These are phyloP conservation scores for Colletotrichum sidae DNA, from an alignment of 2,329 filamentous ascomycete genomes.

Conservation along the genomic window DNA sequence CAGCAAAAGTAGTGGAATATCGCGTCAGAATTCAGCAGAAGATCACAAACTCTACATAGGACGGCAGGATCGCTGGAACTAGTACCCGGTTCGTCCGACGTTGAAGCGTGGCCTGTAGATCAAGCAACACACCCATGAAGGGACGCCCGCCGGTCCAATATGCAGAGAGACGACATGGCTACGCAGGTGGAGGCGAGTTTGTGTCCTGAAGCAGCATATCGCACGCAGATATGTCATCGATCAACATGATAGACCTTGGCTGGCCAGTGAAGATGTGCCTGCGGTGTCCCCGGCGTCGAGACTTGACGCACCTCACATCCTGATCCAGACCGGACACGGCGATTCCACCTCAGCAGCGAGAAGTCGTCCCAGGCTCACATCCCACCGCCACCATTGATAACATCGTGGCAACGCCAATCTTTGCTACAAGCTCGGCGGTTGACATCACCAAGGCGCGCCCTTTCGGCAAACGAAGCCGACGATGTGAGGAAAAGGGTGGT, in stretches of 20 bases:
- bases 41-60: no score
- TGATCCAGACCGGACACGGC: not conserved
- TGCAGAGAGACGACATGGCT: not conserved
- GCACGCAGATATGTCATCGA: no score
- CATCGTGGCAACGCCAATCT: not conserved
- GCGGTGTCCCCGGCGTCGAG: not conserved
- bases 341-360: not conserved
- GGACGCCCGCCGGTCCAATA: not conserved
- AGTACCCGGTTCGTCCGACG: no score
- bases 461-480: not conserved
- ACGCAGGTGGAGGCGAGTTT: constrained; percentile 2
- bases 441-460: not conserved
- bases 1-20: no score
- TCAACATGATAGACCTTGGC: no score
- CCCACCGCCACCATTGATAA: not conserved
- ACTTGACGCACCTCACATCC: not conserved
- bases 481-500: not conserved
- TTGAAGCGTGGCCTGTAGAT: no score
- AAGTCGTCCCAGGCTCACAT: not conserved
- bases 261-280: no score
- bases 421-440: not conserved
- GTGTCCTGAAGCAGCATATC: no score
- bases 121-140: no score
- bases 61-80: no score
- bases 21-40: no score